Evolutionary conservation across 495 filamentous ascomycete genomes (phyloP).

Genomic region (Aspergillus wentii): DNA sequence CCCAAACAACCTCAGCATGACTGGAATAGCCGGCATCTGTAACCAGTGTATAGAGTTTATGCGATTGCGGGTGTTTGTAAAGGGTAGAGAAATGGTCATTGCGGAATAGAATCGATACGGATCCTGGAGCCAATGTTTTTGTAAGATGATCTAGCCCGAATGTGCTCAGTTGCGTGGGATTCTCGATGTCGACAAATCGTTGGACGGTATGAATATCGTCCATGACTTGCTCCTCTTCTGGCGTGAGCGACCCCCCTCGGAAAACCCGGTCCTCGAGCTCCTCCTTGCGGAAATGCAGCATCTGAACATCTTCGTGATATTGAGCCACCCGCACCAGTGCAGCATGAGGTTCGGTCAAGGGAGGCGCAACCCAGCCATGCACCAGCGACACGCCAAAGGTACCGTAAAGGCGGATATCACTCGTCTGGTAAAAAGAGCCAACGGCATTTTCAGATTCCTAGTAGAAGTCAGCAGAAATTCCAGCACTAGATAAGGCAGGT

Average conservation of each 20-base stretch:
- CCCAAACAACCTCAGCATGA: slow-evolving; percentile 94
- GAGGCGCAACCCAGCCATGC: slow-evolving; percentile 86
- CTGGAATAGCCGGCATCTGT: slow-evolving; percentile 87
- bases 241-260: slow-evolving; percentile 38
- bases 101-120: slow-evolving; percentile 84
- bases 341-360: slow-evolving; percentile 54
- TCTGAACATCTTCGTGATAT: slow-evolving; percentile 87
- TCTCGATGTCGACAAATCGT: slow-evolving; percentile 63
- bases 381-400: slow-evolving; percentile 83
- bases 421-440: slow-evolving; percentile 76
- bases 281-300: slow-evolving; percentile 80
- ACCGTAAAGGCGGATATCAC: slow-evolving; percentile 79
- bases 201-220: slow-evolving; percentile 80
- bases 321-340: slow-evolving; percentile 68
- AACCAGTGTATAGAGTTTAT: slow-evolving; percentile 71
- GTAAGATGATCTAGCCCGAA: slow-evolving; percentile 72
- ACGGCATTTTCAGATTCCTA: slow-evolving; percentile 42
- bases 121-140: slow-evolving; percentile 60
- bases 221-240: slow-evolving; percentile 67
- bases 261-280: slow-evolving; percentile 78
- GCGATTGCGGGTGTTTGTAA: slow-evolving; percentile 71
- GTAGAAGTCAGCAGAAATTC: slow-evolving; percentile 4
- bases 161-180: slow-evolving; percentile 80
- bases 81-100: slow-evolving; percentile 96
- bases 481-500: slow-evolving; percentile 32